Evolutionary conservation across 2,329 filamentous ascomycete genomes (phyloP), one percentile per base, ranked within the genome.

Genomic region (Rhynchosporium secalis): DNA sequence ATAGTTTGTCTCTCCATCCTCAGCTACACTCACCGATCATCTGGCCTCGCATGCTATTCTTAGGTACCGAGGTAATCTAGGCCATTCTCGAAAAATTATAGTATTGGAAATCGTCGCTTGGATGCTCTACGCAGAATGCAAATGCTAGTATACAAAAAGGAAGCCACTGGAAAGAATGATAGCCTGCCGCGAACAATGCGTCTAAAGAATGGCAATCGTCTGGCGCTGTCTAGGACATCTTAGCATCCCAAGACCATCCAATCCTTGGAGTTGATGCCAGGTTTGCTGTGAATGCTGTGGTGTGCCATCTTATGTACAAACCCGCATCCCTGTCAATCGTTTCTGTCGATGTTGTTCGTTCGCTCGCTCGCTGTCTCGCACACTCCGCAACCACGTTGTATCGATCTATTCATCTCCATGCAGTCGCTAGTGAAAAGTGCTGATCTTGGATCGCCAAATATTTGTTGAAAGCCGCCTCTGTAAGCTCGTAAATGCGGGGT

Each of bases 401-500:
- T 20, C 20, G 20, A 20, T 20, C 20, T 20, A 20, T 20, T 20
- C 20, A 20, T 20, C 20, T 20, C 1, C 20, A 20, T 20, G 20
- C 20, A 20, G 20, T 20, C 20, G 20, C 33, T 36, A 36, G 45
- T 49, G 29, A 45, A 49, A 29, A 36, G 28, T 58, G 29, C 5
- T 41, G 33, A 41, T 54, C 20, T 41, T 10, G 5, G 1, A 5
- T 36, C 36, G 45, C 45, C 43, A 45, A 45, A 29, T 58, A 31
- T 58, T 48, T 48, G 43, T 48, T 48, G 56, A 58, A 48, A 40
- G 51, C 51, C 51, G 51, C 51, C 51, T 54, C 33, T n/a, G 51
- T 20, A 20, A 20, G 20, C 20, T 54, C 40, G 51, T 20, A 40
- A 4, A 36, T 33, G 51, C 33, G 51, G 51, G 36, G 20, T 54